These are phyloP conservation scores for Xerocomus alliaceus DNA, from an alignment of 1,284 basidiomycete genomes.

Conservation along the genomic window DNA sequence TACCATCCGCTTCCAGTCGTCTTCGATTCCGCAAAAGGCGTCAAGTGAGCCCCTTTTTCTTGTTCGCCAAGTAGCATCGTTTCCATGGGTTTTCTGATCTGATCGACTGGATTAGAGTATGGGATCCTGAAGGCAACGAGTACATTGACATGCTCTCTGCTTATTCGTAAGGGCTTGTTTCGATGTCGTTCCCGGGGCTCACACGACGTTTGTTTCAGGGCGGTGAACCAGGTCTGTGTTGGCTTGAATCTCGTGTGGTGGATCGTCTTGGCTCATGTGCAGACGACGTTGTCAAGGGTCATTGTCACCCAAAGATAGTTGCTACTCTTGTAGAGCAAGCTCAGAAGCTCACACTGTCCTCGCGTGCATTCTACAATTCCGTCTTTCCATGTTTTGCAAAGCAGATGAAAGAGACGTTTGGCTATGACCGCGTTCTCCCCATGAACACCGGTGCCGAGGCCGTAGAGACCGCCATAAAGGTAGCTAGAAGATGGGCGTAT, in stretches of 20 bases:
- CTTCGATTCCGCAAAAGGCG: conserved; percentile 89
- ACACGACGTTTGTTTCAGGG: conserved; percentile 52
- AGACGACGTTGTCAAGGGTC: conserved; percentile 60
- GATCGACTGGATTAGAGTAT: conserved; percentile 66
- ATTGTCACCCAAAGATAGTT: conserved; percentile 94
- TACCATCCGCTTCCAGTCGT: conserved; percentile 97
- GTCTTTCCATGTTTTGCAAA: conserved; percentile 90
- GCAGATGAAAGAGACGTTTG: conserved; percentile 84
- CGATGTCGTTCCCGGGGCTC: conserved; percentile 3
- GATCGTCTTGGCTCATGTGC: conserved; percentile 18
- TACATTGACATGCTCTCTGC: conserved; percentile 97
- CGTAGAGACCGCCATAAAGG: conserved; percentile 88
- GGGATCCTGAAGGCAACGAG: conserved; percentile 94
- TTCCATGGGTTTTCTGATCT: conserved; percentile 4
- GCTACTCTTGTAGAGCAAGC: conserved; percentile 86
- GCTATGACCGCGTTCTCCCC: conserved; percentile 95
- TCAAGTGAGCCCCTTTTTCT: conserved; percentile 75
- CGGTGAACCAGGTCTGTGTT: conserved; percentile 79
- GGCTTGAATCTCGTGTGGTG: conserved; percentile 10
- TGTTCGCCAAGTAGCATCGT: conserved; percentile 36
- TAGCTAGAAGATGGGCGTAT: conserved; percentile 94
- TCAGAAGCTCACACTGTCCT: conserved; percentile 90
- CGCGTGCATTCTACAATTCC: conserved; percentile 95
- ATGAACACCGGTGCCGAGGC: conserved; percentile 99
- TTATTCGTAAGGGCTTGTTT: conserved; percentile 77